phyloP scores from a whole-genome alignment of 495 filamentous ascomycete species.

The Penicillium paxilli region DNA sequence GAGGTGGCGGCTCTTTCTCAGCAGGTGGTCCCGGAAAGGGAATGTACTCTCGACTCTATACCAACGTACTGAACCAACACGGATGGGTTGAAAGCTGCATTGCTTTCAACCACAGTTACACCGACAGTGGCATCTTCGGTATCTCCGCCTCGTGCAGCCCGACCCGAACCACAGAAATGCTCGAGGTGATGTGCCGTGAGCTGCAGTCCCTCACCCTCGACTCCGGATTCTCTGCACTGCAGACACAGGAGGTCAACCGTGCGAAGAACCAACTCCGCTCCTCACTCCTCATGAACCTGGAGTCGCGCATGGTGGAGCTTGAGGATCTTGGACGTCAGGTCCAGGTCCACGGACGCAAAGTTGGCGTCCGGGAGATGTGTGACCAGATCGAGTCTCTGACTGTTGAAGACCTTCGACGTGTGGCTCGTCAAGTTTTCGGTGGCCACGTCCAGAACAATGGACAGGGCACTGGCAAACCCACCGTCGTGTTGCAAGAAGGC shows the following conservation, averaged over 20 bases:
- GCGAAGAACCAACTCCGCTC: slow-evolving; percentile 97
- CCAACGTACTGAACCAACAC: slow-evolving; percentile 95
- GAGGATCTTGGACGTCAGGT: slow-evolving; percentile 96
- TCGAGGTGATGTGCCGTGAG: slow-evolving; percentile 92
- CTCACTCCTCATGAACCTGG: slow-evolving; percentile 94
- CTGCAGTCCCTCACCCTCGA: slow-evolving; percentile 75
- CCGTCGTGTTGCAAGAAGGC: slow-evolving; percentile 87
- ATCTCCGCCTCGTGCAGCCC: slow-evolving; percentile 86
- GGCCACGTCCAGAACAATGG: slow-evolving; percentile 77
- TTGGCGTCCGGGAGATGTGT: slow-evolving; percentile 93
- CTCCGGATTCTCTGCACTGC: slow-evolving; percentile 65
- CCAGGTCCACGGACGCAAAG: slow-evolving; percentile 89
- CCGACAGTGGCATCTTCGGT: slow-evolving; percentile 91
- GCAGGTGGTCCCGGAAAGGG: slow-evolving; percentile 97
- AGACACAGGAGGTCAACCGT: slow-evolving; percentile 79
- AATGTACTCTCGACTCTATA: slow-evolving; percentile 97
- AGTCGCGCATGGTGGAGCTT: slow-evolving; percentile 96
- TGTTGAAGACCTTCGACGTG: slow-evolving; percentile 76
- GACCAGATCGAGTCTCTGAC: slow-evolving; percentile 78
- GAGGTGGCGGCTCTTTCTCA: slow-evolving; percentile 95
- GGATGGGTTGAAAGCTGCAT: slow-evolving; percentile 95
- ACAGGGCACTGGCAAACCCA: slow-evolving; percentile 83
- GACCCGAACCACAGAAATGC: slow-evolving; percentile 70
- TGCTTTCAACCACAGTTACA: slow-evolving; percentile 96
- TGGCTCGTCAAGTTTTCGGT: slow-evolving; percentile 77